phyloP scores from a whole-genome alignment of 2,329 filamentous ascomycete species.

The Aspergillus arachidicola region DNA sequence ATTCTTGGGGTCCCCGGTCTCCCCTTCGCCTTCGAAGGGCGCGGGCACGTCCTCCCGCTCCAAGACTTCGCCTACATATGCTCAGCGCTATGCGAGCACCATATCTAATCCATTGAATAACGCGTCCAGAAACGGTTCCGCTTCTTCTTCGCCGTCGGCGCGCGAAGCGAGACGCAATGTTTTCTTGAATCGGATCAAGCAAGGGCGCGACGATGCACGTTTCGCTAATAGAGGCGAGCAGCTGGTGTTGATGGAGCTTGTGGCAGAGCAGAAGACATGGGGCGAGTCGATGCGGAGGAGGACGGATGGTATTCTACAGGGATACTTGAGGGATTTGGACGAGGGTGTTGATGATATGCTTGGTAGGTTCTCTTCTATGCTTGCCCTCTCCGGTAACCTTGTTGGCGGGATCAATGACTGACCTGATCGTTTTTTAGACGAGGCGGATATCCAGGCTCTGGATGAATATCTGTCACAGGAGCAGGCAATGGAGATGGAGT shows the following conservation, averaged over 20 bases:
- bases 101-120: constrained; percentile 37
- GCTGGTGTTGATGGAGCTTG: constrained; percentile 46
- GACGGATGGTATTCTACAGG: constrained; percentile 29
- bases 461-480: constrained; percentile 41
- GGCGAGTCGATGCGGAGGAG: constrained; percentile 40
- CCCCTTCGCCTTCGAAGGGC: neutral
- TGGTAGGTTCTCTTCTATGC: constrained; percentile 21
- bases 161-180: constrained; percentile 39
- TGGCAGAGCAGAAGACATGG: constrained; percentile 42
- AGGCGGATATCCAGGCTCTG: constrained; percentile 32
- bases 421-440: constrained; percentile 19
- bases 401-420: constrained; percentile 5
- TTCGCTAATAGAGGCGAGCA: constrained; percentile 46
- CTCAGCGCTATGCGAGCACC: constrained; percentile 38
- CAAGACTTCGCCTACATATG: constrained; percentile 29
- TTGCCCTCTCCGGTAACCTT: neutral
- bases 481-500: constrained; percentile 36
- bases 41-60: constrained; percentile 13
- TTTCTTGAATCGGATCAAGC: constrained; percentile 46
- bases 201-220: constrained; percentile 41
- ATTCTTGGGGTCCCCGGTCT: neutral
- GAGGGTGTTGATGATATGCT: constrained; percentile 29
- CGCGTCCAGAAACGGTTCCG: constrained; percentile 20
- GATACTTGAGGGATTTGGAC: constrained; percentile 19
- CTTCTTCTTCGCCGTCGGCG: constrained; percentile 28